Conservation (phyloP, 1,284 basidiomycete species). For the Boletus smithii region DNA sequence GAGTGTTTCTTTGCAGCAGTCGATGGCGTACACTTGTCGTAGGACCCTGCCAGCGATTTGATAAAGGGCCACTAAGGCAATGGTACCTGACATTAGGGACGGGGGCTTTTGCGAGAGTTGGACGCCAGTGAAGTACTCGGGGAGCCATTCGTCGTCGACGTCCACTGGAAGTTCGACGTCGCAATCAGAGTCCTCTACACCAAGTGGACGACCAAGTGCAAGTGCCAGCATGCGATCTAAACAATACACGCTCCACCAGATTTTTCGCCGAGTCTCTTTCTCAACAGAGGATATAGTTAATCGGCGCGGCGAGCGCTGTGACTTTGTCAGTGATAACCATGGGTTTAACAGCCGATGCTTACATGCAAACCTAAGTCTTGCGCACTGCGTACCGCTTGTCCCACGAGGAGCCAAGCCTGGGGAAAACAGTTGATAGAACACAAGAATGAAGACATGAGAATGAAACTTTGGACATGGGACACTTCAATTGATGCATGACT, state of each 20-base stretch:
- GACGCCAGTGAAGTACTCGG: constrained; percentile 66
- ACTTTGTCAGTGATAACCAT: constrained; percentile 15
- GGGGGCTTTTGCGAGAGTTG: constrained; percentile 52
- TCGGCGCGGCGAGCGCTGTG: constrained; percentile 75
- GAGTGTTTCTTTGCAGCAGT: constrained; percentile 67
- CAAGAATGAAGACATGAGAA: constrained; percentile 83
- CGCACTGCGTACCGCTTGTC: constrained; percentile 81
- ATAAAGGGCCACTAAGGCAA: constrained; percentile 73
- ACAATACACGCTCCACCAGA: constrained; percentile 89
- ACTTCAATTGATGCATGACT: constrained; percentile 78
- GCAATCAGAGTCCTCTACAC: constrained; percentile 76
- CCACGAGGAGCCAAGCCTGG: constrained; percentile 86
- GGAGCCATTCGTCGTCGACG: constrained; percentile 74
- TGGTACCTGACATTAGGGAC: constrained; percentile 76
- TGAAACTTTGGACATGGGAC: constrained; percentile 83
- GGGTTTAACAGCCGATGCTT: constrained; percentile 32
- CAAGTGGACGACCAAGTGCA: constrained; percentile 77
- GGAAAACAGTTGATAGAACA: constrained; percentile 88
- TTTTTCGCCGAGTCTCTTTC: constrained; percentile 83
- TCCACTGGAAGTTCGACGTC: constrained; percentile 79
- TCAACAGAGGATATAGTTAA: constrained; percentile 68
- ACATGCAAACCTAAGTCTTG: constrained; percentile 90
- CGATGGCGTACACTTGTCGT: constrained; percentile 74
- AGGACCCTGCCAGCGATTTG: constrained; percentile 82
- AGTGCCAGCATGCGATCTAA: constrained; percentile 88